Base-by-base conservation (phyloP, 306 rosid genomes). In the Prosopis cineraria region DNA sequence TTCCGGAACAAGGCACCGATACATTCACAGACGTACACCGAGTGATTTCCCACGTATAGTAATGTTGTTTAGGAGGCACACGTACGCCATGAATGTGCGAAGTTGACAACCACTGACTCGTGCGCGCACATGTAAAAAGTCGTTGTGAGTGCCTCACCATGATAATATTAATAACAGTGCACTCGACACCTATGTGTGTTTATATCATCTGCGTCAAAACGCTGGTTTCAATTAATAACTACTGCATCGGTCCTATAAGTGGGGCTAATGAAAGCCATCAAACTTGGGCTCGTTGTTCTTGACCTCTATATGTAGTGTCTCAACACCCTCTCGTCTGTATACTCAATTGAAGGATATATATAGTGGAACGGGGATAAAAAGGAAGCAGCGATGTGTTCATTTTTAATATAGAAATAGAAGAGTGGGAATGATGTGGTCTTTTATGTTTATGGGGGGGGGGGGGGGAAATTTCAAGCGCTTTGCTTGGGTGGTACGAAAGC, bases 401-500 rank as follows among this genome's bases (percentile, higher is more conserved):
- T 31, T 31, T 17, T 3, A 47, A 39, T 39, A n/a, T n/a, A n/a
- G 43, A 3, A 76, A 73, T 79, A 70, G 75, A 52, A 58, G 44
- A 22, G 25, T 1, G 20, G 30, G 67, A 74, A 79, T 79, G 1
- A 10, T 10, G 68, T 65, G 36, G 8, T 62, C 13, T 70, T 81
- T 24, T 27, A 19, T 29, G 53, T 48, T 84, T 76, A 3, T 47
- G 17, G 22, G 55, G 0, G 55, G n/a, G n/a, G 22, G 36, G 58
- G 73, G 70, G 77, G 43, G 48, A 70, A 62, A 48, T 81, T 72
- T 34, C 65, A 48, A 73, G 56, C 84, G 37, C 31, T 88, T 91
- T 88, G 88, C 94, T 91, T 91, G 83, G 82, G 73, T 82, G 13
- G 55, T 72, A 93, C 83, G 88, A 77, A 67, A 85, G 73, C 78